Evolutionary conservation across 495 filamentous ascomycete species (phyloP), one percentile per base, ranked within the genome.

Genomic region (Penicillium arizonense): DNA sequence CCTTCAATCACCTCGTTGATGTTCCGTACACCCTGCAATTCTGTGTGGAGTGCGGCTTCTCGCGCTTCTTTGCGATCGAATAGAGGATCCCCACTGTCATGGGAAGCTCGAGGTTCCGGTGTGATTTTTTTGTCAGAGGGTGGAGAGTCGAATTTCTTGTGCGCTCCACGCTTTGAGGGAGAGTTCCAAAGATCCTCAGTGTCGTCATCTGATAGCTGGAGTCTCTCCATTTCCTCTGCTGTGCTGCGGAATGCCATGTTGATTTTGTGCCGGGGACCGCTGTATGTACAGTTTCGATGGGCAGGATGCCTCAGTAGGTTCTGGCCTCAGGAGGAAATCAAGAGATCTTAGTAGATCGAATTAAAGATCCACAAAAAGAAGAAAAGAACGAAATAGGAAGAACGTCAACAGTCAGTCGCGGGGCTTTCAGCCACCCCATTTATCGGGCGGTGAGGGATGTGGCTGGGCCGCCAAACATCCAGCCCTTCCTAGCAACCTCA

Each of bases 1-100:
- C 83, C 85, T 68, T 96, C 89, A 53, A 98, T 89, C 10, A 91
- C 84, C 45, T 87, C 76, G 61, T 97, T 97, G 63, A 98, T 87
- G 42, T 86, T 87, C 37, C 85, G 81, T 14, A 98, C 86, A 38
- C 82, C 84, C 26, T 88, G 83, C n/a, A 97, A 73, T 66, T 98
- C 94, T 33, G 79, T 82, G 4, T 78, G 83, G 36, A 97, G 77
- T 6, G 80, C 81, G 11, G 82, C 83, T 58, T 96, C 88, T 16
- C 87, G 87, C 18, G 80, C 78, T 53, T 89, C 86, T 59, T 89
- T 80, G 7, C 76, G 81, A 48, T 87, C 83, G 65, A 85, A 87
- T 20, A 78, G 72, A 21, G 79, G 78, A 26, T 82, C 79, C 42
- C 54, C 56, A 5, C 61, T 65, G 73, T 82, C 72, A 63, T 76